These are phyloP conservation scores for Scutellaria galericulata DNA, from an alignment of 257 asterid genomes.

Conservation along the genomic window DNA sequence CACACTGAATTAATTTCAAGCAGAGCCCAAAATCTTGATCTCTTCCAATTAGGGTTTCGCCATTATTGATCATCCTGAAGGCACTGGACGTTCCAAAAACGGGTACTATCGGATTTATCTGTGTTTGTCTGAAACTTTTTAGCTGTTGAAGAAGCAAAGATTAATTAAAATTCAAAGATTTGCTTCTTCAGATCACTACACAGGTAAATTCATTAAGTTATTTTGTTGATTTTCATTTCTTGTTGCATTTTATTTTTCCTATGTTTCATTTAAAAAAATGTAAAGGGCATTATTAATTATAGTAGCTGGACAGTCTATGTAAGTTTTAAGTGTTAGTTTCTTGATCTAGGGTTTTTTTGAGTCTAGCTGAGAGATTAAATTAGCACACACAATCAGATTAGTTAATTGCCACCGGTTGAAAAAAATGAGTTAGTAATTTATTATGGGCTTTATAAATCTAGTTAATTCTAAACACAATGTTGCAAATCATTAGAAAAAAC, in stretches of 20 bases:
- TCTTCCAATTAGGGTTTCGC: slow-evolving; percentile 47
- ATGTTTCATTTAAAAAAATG: neutral
- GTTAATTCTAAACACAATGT: neutral
- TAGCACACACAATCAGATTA: slow-evolving; percentile 18
- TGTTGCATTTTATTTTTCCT: no score
- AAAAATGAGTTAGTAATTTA: no score
- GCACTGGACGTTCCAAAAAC: neutral
- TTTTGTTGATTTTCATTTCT: no score
- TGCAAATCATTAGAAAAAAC: neutral
- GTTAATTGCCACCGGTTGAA: neutral
- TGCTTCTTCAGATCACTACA: slow-evolving; percentile 32
- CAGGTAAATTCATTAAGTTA: slow-evolving; percentile 31
- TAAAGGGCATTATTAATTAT: neutral
- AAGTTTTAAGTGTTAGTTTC: slow-evolving; percentile 28
- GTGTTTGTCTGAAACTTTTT: neutral
- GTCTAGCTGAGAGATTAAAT: slow-evolving; percentile 25
- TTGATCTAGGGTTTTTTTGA: slow-evolving; percentile 50
- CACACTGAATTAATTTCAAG: slow-evolving; percentile 7
- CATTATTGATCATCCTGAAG: neutral
- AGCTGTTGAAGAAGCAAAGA: slow-evolving; percentile 30
- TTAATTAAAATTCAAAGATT: neutral
- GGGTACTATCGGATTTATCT: no score
- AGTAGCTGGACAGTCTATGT: neutral
- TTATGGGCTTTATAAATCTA: no score
- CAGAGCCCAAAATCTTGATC: slow-evolving; percentile 9